These are phyloP conservation scores for Termitomyces sp. DNA, from an alignment of 768 basidiomycete species.

Conservation along the genomic window DNA sequence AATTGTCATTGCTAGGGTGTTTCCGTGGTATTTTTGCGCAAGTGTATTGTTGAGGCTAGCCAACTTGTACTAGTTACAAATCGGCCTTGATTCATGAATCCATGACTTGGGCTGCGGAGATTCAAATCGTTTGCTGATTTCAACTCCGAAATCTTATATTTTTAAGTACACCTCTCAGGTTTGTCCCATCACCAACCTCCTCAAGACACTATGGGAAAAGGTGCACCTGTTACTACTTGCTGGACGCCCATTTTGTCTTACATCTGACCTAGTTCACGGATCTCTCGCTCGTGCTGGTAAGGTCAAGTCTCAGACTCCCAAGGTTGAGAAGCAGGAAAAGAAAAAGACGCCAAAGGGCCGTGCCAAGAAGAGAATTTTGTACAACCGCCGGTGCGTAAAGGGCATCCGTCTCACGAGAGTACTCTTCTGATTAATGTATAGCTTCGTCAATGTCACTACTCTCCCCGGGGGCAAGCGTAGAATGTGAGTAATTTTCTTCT, in stretches of 20 bases:
- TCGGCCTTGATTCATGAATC: too few relatives aligned
- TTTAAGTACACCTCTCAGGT: background rate
- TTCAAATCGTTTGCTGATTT: background rate
- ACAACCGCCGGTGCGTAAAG: conserved; percentile 7
- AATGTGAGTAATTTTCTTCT: conserved; percentile 67
- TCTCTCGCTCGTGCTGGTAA: conserved; percentile 99
- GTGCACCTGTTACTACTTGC: background rate
- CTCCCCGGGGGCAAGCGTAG: conserved; percentile 89
- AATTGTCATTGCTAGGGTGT: too few relatives aligned
- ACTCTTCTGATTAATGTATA: conserved; percentile 52
- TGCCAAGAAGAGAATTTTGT: conserved; percentile 71
- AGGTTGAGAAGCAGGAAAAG: conserved; percentile 99
- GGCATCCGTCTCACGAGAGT: background rate
- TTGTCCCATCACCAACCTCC: background rate
- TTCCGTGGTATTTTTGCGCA: too few relatives aligned
- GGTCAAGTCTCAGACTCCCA: conserved; percentile 97
- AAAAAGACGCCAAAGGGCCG: conserved; percentile 97
- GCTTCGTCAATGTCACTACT: conserved; percentile 92
- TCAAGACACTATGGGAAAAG: conserved; percentile 4
- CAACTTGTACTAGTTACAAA: too few relatives aligned
- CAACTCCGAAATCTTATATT: background rate
- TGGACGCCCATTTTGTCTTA: background rate
- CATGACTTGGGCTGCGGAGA: background rate
- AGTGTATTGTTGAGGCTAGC: too few relatives aligned
- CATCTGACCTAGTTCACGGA: conserved; percentile 72